These are phyloP conservation scores for Trametes hirsuta DNA, from an alignment of 1,284 basidiomycete species.

Conservation along the genomic window DNA sequence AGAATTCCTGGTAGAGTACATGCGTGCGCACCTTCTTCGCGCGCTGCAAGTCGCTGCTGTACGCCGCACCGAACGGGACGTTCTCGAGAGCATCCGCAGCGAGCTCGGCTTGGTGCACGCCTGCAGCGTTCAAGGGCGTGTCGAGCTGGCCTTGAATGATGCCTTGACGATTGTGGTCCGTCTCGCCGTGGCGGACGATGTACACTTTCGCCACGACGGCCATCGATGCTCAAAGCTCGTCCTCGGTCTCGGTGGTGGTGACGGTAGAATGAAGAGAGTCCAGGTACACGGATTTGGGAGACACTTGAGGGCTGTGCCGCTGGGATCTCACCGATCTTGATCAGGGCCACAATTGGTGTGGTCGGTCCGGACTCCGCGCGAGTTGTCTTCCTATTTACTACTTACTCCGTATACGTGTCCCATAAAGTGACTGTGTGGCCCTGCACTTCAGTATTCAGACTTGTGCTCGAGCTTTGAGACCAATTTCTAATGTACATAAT, in stretches of 20 bases:
- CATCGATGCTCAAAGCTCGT: background rate
- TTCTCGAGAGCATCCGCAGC: constrained; percentile 55
- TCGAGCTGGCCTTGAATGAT: constrained; percentile 77
- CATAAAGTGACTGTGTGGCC: no score
- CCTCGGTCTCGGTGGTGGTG: no score
- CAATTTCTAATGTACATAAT: no score
- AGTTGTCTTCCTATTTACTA: no score
- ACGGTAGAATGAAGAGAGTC: background rate
- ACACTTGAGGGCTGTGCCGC: no score
- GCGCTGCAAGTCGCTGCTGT: constrained; percentile 68
- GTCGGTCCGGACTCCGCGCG: no score
- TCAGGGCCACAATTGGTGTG: no score
- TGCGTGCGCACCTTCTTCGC: constrained; percentile 53
- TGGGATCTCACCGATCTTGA: no score
- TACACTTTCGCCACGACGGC: constrained; percentile 44
- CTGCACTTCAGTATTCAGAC: no score
- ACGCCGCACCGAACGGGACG: constrained; percentile 52
- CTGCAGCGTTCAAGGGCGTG: constrained; percentile 60
- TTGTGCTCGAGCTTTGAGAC: no score
- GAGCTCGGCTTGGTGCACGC: constrained; percentile 56
- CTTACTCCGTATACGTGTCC: no score
- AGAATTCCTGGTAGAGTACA: no score
- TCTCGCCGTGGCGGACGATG: constrained; percentile 78
- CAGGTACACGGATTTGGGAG: background rate
- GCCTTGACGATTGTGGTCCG: constrained; percentile 59